Base-by-base conservation (phyloP, 2,329 filamentous ascomycete species). In the Lachnum nothofagi region DNA sequence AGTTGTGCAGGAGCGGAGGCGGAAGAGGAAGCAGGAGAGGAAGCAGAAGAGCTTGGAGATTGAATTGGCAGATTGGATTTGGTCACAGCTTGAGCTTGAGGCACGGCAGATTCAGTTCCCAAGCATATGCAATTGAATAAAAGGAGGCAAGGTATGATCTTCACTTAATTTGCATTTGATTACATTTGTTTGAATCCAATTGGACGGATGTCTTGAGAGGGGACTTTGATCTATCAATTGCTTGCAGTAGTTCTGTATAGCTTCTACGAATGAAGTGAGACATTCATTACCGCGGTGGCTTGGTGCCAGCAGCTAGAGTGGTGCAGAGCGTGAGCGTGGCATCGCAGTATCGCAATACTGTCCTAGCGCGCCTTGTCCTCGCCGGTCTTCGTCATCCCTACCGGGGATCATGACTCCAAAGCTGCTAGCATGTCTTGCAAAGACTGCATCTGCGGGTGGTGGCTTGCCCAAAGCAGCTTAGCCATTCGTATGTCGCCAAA, bases 361-460 rank as follows among this genome's bases (percentile, higher is more conserved):
- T 16, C 31, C 7, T 34, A 5, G 31, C n/a, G 23, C 20, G n/a
- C 27, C 12, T 44, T 22, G 19, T 20, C 25, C 14, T 16, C 41
- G 3, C 19, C 42, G 23, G 20, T 10, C 17, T 8, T 14, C 10
- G 42, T 37, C 35, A 46, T 41, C 47, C 47, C 33, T 46, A 35
- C 24, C 27, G 47, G 35, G 47, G 47, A 49, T 49, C 47, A 41
- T 35, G 35, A 46, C 42, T 40, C 46, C 42, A 49, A 46, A 40
- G 37, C 27, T 40, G 14, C 39, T 29, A 22, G n/a, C 20, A 23
- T 19, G 6, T 24, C 3, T 24, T 12, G 10, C 9, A n/a, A 23
- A 24, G 6, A 27, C 6, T 27, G 6, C 6, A 27, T 27, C 25
- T 27, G 12, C 19, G 37, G n/a, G n/a, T n/a, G n/a, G n/a, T n/a